Evolutionary conservation across 2,329 filamentous ascomycete species (phyloP).

Genomic region (Pseudogymnoascus sp.): DNA sequence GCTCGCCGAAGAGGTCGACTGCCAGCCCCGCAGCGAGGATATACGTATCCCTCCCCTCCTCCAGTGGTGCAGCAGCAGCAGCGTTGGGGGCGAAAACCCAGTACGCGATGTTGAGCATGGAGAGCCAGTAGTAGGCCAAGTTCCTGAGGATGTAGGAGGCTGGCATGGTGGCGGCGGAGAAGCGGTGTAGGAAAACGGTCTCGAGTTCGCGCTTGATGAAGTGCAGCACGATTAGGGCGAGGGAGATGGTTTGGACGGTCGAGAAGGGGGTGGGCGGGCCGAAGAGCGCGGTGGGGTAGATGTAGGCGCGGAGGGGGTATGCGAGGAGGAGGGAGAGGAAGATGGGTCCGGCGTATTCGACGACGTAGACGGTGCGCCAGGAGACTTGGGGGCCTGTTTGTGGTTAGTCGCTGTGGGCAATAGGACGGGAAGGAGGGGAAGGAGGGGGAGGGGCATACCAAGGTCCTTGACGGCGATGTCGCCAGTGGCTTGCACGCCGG

Average conservation of each 20-base stretch:
- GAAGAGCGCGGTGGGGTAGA: slow-evolving; percentile 49
- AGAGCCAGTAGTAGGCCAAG: slow-evolving; percentile 90
- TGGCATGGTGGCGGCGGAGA: slow-evolving; percentile 93
- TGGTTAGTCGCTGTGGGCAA: slow-evolving; percentile 19
- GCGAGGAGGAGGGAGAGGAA: slow-evolving; percentile 74
- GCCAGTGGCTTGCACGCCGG: slow-evolving; percentile 41
- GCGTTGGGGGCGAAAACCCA: slow-evolving; percentile 77
- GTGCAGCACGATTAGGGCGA: slow-evolving; percentile 70
- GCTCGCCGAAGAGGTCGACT: slow-evolving; percentile 71
- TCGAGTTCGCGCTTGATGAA: slow-evolving; percentile 95
- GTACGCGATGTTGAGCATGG: slow-evolving; percentile 73
- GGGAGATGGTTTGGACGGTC: slow-evolving; percentile 65
- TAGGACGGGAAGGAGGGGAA: not conserved
- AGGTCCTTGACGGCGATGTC: slow-evolving; percentile 87
- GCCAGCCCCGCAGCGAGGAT: slow-evolving; percentile 48
- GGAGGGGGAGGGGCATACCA: slow-evolving; percentile 47
- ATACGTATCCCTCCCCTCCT: slow-evolving; percentile 46
- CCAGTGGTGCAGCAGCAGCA: slow-evolving; percentile 48
- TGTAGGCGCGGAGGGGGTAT: slow-evolving; percentile 62
- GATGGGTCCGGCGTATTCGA: slow-evolving; percentile 91
- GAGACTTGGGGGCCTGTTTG: slow-evolving; percentile 71
- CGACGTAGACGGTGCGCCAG: slow-evolving; percentile 89
- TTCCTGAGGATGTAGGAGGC: slow-evolving; percentile 88
- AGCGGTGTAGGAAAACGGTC: slow-evolving; percentile 90
- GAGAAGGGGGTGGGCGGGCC: slow-evolving; percentile 46